Evolutionary conservation across 2,329 filamentous ascomycete genomes (phyloP).

Genomic region (Aspergillus sergii): DNA sequence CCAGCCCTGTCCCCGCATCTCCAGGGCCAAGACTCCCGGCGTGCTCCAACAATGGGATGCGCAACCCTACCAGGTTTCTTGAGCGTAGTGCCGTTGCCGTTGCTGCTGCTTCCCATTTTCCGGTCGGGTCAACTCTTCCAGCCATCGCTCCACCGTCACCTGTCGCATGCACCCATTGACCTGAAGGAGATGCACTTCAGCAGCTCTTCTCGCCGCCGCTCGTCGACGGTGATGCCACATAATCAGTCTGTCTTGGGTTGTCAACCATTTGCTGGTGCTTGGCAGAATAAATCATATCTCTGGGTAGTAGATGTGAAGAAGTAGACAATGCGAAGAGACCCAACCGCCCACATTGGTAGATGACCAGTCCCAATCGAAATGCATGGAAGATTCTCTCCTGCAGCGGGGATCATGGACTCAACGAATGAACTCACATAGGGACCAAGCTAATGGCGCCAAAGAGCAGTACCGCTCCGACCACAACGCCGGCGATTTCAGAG

Average conservation of each 20-base stretch:
- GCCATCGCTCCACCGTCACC: constrained; percentile 31
- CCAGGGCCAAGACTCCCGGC: constrained; percentile 20
- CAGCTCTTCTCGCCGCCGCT: constrained; percentile 14
- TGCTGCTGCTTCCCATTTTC: constrained; percentile 8
- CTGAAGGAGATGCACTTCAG: constrained; percentile 17
- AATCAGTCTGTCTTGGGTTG: constrained; percentile 23
- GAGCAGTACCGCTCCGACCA: constrained; percentile 32
- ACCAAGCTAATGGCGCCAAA: constrained; percentile 32
- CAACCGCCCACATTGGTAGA: neutral
- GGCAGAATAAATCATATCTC: neutral
- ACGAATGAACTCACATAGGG: constrained; percentile 31
- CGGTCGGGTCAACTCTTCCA: constrained; percentile 26
- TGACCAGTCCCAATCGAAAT: constrained; percentile 13
- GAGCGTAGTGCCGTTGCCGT: constrained; percentile 20
- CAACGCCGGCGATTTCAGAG: constrained; percentile 31
- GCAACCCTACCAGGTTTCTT: constrained; percentile 32
- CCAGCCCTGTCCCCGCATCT: constrained; percentile 26
- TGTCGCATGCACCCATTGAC: constrained; percentile 16
- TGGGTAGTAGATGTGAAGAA: neutral
- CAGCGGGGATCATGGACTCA: constrained; percentile 11
- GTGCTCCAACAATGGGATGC: constrained; percentile 6
- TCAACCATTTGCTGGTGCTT: constrained; percentile 2
- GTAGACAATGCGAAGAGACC: neutral
- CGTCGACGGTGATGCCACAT: constrained; percentile 27
- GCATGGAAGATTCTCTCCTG: constrained; percentile 19